Conservation (phyloP, 352 stramenopile genomes). For the Aphanomyces stellatus region DNA sequence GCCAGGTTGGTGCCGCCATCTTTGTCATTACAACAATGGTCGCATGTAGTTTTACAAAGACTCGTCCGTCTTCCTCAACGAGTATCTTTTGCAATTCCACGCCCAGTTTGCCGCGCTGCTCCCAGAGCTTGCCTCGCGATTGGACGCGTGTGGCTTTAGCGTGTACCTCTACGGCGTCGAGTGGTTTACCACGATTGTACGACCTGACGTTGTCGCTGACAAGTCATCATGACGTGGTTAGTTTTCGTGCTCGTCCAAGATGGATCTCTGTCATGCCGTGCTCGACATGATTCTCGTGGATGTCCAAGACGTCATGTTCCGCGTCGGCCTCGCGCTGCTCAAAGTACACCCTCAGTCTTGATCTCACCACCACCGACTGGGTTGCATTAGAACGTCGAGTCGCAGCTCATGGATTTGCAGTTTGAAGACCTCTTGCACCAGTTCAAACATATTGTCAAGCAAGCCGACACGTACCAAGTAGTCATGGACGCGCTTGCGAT, state of each 20-base stretch:
- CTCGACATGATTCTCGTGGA: conserved; percentile 81
- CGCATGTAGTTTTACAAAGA: conserved; percentile 54
- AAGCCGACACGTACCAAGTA: conserved; percentile 71
- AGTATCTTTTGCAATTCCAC: conserved; percentile 78
- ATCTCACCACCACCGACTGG: not conserved
- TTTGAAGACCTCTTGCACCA: conserved; percentile 78
- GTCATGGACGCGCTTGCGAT: conserved; percentile 45
- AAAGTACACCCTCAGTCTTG: conserved; percentile 30
- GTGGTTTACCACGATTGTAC: conserved; percentile 79
- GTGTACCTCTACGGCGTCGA: conserved; percentile 82
- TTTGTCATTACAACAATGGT: not conserved
- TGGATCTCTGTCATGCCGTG: conserved; percentile 68
- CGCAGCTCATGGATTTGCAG: conserved; percentile 75
- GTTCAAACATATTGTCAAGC: conserved; percentile 66
- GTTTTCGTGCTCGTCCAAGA: conserved; percentile 79
- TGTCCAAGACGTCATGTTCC: conserved; percentile 71
- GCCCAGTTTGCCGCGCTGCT: conserved; percentile 57
- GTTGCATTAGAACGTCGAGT: conserved; percentile 35
- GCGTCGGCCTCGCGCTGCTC: conserved; percentile 64
- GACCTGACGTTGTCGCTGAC: too few relatives aligned
- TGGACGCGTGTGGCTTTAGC: conserved; percentile 55
- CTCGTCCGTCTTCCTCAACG: conserved; percentile 75
- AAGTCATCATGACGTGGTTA: conserved; percentile 9
- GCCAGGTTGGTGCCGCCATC: conserved; percentile 26
- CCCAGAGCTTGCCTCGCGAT: conserved; percentile 51